phyloP scores from a whole-genome alignment of 1,139 yeast genomes.

The Yamadazyma aaseri region DNA sequence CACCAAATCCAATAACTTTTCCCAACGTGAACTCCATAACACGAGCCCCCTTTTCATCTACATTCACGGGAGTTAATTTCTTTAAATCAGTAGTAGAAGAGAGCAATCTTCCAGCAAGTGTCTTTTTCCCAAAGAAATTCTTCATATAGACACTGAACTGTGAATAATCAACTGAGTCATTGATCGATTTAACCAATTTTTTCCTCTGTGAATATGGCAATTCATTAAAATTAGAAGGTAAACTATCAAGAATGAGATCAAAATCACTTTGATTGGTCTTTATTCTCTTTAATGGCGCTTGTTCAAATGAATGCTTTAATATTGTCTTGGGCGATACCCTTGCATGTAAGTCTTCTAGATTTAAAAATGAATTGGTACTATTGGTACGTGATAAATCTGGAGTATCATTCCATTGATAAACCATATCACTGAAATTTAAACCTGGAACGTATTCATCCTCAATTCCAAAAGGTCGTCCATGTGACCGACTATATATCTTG shows the following conservation, averaged over 20 bases:
- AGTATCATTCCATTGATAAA: slow-evolving; percentile 34
- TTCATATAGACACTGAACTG: slow-evolving; percentile 46
- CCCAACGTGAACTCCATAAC: slow-evolving; percentile 66
- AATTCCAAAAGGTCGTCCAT: slow-evolving; percentile 39
- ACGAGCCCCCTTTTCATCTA: slow-evolving; percentile 61
- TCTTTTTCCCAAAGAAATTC: slow-evolving; percentile 33
- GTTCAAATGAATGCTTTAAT: slow-evolving; percentile 17
- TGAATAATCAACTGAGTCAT: slow-evolving; percentile 55
- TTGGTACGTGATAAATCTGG: slow-evolving; percentile 20
- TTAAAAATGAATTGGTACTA: slow-evolving; percentile 34
- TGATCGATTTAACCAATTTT: slow-evolving; percentile 51
- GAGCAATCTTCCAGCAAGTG: slow-evolving; percentile 43
- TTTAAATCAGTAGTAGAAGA: slow-evolving; percentile 43
- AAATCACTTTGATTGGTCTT: slow-evolving; percentile 27
- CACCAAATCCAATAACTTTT: slow-evolving; percentile 83
- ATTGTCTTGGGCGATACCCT: slow-evolving; percentile 50
- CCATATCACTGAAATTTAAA: slow-evolving; percentile 48
- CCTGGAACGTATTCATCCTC: slow-evolving; percentile 77
- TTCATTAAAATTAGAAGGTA: slow-evolving; percentile 62
- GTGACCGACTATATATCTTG: slow-evolving; percentile 27
- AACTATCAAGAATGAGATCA: slow-evolving; percentile 35
- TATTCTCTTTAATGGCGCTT: slow-evolving; percentile 21
- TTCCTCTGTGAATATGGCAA: slow-evolving; percentile 71
- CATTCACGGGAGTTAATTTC: slow-evolving; percentile 32
- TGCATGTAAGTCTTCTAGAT: slow-evolving; percentile 46